phyloP scores from a whole-genome alignment of 2,329 filamentous ascomycete species.

The Monosporascus cannonballus region DNA sequence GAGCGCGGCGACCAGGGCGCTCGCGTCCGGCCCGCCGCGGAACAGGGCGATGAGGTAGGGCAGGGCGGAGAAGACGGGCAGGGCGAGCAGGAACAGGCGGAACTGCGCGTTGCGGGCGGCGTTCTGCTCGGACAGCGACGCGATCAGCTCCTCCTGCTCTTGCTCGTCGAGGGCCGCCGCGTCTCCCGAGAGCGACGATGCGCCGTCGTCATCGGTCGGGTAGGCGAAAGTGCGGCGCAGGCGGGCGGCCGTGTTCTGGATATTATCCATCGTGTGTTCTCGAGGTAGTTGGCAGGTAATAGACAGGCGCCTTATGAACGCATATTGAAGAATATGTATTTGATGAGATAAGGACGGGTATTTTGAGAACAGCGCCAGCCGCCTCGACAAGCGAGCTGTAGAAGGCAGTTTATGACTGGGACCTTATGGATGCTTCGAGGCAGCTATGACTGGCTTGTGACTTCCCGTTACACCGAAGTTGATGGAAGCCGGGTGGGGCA shows the following conservation, averaged over 20 bases:
- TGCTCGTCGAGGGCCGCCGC: slow-evolving; percentile 30
- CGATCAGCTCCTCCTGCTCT: slow-evolving; percentile 63
- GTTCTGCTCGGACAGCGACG: slow-evolving; percentile 48
- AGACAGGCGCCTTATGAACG: not conserved
- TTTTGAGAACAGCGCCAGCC: not conserved
- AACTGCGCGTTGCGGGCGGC: slow-evolving; percentile 51
- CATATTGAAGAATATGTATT: not conserved
- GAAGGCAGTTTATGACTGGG: not conserved
- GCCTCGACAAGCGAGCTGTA: not conserved
- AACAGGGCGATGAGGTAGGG: slow-evolving; percentile 49
- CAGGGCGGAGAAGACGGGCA: slow-evolving; percentile 51
- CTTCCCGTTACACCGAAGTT: no score
- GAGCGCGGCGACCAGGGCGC: slow-evolving; percentile 40
- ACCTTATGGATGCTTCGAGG: not conserved
- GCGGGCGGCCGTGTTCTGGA: slow-evolving; percentile 41
- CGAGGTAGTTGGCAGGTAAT: not conserved
- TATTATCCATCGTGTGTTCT: slow-evolving; percentile 2
- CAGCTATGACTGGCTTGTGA: not conserved
- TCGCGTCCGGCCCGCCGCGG: slow-evolving; percentile 1
- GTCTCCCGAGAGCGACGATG: slow-evolving; percentile 35
- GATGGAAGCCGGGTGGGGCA: not conserved
- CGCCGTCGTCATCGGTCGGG: slow-evolving; percentile 53
- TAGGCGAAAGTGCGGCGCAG: slow-evolving; percentile 75
- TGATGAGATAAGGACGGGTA: not conserved
- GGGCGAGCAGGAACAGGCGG: slow-evolving; percentile 48